A percentile compares a stretch with the other conserved stretches of the same genome.
Conservation (phyloP, 208 protist species). For the Herpetomonas samuelpessoai region DNA sequence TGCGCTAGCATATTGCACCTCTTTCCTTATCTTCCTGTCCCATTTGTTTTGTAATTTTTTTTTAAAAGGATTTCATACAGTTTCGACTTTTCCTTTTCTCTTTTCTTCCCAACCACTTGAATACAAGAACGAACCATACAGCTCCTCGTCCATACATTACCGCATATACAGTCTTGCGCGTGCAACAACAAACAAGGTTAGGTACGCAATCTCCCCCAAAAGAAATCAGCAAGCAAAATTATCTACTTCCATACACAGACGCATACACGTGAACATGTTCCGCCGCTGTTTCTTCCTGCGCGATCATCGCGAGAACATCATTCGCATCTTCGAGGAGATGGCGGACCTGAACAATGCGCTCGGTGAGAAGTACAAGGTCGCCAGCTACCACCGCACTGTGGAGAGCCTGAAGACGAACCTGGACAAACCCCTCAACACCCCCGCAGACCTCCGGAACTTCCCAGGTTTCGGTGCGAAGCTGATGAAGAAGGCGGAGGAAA, state of each 20-base stretch:
- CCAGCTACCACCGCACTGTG: constrained; percentile 76
- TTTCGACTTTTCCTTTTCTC: too few species aligned
- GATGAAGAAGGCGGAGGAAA: constrained; percentile 89
- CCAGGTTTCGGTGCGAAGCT: constrained; percentile 80
- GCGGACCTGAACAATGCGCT: constrained; percentile 86
- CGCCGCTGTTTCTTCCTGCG: constrained; percentile 47
- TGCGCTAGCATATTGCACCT: too few species aligned
- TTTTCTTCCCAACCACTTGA: too few species aligned
- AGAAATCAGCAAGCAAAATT: too few species aligned
- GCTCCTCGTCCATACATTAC: too few species aligned
- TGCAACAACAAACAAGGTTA: too few species aligned
- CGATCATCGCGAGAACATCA: constrained; percentile 82
- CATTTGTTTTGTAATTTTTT: too few species aligned
- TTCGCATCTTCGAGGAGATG: constrained; percentile 90
- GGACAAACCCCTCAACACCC: constrained; percentile 70
- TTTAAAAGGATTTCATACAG: too few species aligned
- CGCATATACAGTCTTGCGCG: too few species aligned
- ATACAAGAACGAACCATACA: too few species aligned
- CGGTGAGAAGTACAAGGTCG: constrained; percentile 88
- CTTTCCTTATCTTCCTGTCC: too few species aligned
- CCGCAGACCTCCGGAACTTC: constrained; percentile 65
- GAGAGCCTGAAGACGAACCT: constrained; percentile 86
- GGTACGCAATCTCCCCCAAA: too few species aligned
- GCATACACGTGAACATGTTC: constrained; percentile 41
- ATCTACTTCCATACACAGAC: constrained; percentile 11